Percentiles rank a stretch among this genome's conserved stretches.
These are phyloP conservation scores for Starmerella bombi DNA, from an alignment of 805 yeast genomes.

Conservation along the genomic window DNA sequence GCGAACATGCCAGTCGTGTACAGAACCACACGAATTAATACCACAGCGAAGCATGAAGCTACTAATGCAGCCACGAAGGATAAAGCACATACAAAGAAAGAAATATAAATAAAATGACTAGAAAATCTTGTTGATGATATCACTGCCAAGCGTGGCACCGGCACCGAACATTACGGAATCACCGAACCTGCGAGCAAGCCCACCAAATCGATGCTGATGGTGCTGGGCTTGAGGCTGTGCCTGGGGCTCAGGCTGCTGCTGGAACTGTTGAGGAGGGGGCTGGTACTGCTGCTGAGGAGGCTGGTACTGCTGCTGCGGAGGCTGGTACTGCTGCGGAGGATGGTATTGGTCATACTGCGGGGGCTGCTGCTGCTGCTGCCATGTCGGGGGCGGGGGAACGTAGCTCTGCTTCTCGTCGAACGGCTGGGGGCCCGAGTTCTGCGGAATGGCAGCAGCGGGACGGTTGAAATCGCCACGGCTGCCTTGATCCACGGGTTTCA, in stretches of 20 bases:
- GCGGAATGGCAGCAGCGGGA: slow-evolving; percentile 15
- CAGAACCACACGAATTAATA: background rate
- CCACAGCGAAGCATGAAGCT: background rate
- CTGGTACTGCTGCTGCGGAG: slow-evolving; percentile 10
- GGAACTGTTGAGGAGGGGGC: slow-evolving; percentile 18
- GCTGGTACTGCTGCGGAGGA: slow-evolving; percentile 16
- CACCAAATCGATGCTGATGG: slow-evolving; percentile 24
- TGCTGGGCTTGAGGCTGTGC: slow-evolving; percentile 15
- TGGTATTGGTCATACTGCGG: slow-evolving; percentile 9
- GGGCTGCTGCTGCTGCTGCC: slow-evolving; percentile 12
- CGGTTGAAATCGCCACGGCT: slow-evolving; percentile 9
- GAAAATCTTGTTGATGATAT: slow-evolving; percentile 42
- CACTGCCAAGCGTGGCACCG: slow-evolving; percentile 86
- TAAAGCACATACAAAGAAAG: too few species aligned
- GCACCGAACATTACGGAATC: slow-evolving; percentile 94
- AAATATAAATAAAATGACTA: slow-evolving; percentile 1
- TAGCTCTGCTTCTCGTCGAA: slow-evolving; percentile 18
- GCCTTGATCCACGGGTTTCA: slow-evolving; percentile 27
- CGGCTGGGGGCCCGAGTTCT: slow-evolving; percentile 12
- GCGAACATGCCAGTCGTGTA: too few species aligned
- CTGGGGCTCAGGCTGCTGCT: slow-evolving; percentile 20
- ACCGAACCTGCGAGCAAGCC: slow-evolving; percentile 63
- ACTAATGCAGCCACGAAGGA: background rate
- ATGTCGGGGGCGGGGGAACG: slow-evolving; percentile 8
- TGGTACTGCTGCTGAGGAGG: slow-evolving; percentile 22